Base-by-base conservation (phyloP, 257 asterid genomes). In the Ilex aquifolium region DNA sequence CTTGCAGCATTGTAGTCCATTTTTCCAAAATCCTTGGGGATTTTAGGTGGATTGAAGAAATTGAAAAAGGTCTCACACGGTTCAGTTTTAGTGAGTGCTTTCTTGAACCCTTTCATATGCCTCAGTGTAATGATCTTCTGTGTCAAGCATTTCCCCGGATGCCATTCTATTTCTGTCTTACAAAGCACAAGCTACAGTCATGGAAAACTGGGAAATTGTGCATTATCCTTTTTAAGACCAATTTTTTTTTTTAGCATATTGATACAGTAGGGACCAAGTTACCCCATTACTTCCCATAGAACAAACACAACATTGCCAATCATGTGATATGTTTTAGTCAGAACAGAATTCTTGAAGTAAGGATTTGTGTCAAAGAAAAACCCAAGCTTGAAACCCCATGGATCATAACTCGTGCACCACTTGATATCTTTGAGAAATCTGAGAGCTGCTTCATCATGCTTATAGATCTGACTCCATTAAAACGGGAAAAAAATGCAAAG, bases 231-330 rank as follows among this genome's bases (percentile, higher is more conserved):
- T 21, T 21, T 21, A 21, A 21, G 27, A 21, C 27, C 27, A 21
- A 21, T 21, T 21, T 21, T 21, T 21, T 21, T 21, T 21, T 21
- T 21, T 21, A 21, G 50, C 9, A 44, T 8, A 44, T 44, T 3
- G 36, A 9, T 8, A 14, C 21, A 4, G 39, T 9, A 60, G 13
- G 57, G 44, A 49, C 48, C 55, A n/a, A 4, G 31, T 57, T 80
- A 91, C 98, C 98, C 98, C 29, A 86, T 81, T 49, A 95, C 96
- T 74, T 88, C 86, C 88, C 88, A 95, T 69, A 88, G 73, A 53
- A 88, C 83, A 17, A 95, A 95, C 16, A 86, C 95, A 74, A 86
- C 98, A 68, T 91, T 96, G 55, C 85, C 95, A 64, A 91, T 80
- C 98, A 91, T 85, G 71, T 83, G 95, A 69, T 91, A 91, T 10